These are phyloP conservation scores for Phytophthora ohioensis DNA, from an alignment of 352 stramenopile genomes.

Conservation along the genomic window DNA sequence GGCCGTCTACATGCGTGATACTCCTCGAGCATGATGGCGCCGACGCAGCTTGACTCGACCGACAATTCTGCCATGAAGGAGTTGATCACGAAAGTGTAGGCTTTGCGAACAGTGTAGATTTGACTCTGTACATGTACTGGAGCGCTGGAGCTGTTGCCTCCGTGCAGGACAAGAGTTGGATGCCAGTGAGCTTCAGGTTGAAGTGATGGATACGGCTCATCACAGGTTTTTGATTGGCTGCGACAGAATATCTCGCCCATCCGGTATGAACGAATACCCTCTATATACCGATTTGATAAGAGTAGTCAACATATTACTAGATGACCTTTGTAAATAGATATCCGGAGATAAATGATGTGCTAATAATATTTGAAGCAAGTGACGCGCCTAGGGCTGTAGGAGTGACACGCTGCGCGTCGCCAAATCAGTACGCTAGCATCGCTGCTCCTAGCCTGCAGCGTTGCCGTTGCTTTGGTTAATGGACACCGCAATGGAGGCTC, in stretches of 20 bases:
- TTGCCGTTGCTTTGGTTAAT: neutral
- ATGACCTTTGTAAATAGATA: too few species aligned
- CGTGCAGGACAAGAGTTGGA: too few species aligned
- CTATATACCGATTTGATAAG: too few species aligned
- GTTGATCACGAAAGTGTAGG: constrained; percentile 21
- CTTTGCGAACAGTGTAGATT: too few species aligned
- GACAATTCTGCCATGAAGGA: neutral
- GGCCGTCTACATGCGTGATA: constrained; percentile 6
- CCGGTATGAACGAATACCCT: too few species aligned
- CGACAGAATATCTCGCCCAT: neutral
- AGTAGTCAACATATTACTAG: too few species aligned
- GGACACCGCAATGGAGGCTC: too few species aligned
- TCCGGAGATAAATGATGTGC: too few species aligned
- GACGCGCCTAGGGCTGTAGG: neutral
- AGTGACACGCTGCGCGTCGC: neutral
- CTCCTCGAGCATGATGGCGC: constrained; percentile 16
- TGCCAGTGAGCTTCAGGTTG: neutral
- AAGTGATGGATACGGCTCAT: neutral
- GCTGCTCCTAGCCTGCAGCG: neutral
- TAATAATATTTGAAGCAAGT: neutral
- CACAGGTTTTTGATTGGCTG: neutral
- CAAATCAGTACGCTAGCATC: neutral
- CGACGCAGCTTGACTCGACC: constrained; percentile 9
- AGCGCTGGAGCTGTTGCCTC: too few species aligned
- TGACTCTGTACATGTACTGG: too few species aligned